A percentile compares a stretch with the other conserved stretches of the same genome.
phyloP scores from a whole-genome alignment of 2,329 filamentous ascomycete species.

The Pseudogymnoascus sp. region DNA sequence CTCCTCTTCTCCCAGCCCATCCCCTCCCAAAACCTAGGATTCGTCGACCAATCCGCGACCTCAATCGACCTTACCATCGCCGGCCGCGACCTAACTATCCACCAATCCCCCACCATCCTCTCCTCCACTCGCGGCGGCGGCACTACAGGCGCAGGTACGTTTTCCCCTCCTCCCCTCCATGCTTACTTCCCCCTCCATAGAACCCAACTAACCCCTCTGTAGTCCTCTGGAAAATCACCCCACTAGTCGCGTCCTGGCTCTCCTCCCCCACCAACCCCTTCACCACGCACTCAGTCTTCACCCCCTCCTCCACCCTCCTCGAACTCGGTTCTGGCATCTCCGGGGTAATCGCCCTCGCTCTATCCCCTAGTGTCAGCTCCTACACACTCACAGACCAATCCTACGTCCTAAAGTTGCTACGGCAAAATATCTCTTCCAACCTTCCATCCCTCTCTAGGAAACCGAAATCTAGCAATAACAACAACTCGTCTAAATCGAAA shows the following conservation, averaged over 20 bases:
- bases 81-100: conserved; percentile 65
- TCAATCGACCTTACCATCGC: conserved; percentile 62
- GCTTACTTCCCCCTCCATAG: conserved; percentile 9
- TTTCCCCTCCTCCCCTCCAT: conserved; percentile 3
- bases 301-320: conserved; percentile 53
- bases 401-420: conserved; percentile 74
- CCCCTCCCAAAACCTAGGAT: conserved; percentile 73
- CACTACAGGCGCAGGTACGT: conserved; percentile 63
- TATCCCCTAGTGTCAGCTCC: conserved; percentile 51
- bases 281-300: conserved; percentile 49
- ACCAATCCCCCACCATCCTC: conserved; percentile 78
- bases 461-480: conserved; percentile 20
- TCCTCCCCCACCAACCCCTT: conserved; percentile 57
- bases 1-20: conserved; percentile 73
- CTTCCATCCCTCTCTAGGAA: conserved; percentile 18
- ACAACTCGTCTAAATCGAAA: conserved; percentile 6
- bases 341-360: conserved; percentile 65
- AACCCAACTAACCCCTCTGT: not conserved
- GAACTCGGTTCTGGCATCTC: conserved; percentile 89
- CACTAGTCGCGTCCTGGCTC: conserved; percentile 76
- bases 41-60: conserved; percentile 66
- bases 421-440: conserved; percentile 68
- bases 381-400: conserved; percentile 84
- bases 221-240: conserved; percentile 91
- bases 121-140: conserved; percentile 67